Evolutionary conservation across 208 protist genomes (phyloP).

Genomic region (Leishmania gerbilli): DNA sequence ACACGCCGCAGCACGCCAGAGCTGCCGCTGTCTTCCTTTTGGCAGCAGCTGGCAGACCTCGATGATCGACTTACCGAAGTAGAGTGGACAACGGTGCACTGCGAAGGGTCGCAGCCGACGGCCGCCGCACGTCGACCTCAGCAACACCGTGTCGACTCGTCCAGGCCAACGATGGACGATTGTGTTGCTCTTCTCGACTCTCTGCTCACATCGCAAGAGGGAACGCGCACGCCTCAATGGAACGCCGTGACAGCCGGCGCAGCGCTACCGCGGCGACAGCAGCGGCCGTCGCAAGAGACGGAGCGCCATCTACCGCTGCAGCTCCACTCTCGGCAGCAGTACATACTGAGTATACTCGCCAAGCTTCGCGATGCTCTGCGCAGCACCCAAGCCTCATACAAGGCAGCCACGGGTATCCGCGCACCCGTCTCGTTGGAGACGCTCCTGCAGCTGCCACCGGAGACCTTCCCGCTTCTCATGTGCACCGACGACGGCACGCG

Average conservation of each 20-base stretch:
- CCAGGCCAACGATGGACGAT: slow-evolving; percentile 9
- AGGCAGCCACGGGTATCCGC: background rate
- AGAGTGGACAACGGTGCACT: background rate
- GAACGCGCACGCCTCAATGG: background rate
- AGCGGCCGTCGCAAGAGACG: background rate
- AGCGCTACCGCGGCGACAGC: slow-evolving; percentile 5
- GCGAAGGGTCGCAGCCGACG: background rate
- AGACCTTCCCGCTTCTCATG: slow-evolving; percentile 3
- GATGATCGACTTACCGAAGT: background rate
- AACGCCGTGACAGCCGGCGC: background rate
- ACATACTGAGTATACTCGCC: slow-evolving; percentile 7
- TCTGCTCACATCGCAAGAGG: background rate
- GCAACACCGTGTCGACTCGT: background rate
- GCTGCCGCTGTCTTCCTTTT: background rate
- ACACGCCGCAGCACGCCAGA: background rate
- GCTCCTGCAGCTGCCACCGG: slow-evolving; percentile 27
- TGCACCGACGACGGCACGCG: slow-evolving; percentile 1
- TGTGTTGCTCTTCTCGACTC: slow-evolving; percentile 13
- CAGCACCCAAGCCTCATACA: slow-evolving; percentile 18
- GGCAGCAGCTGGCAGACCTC: background rate
- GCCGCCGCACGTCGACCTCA: background rate
- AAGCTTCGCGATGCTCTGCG: slow-evolving; percentile 21
- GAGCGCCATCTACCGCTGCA: background rate
- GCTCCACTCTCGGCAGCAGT: background rate
- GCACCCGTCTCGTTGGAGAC: slow-evolving; percentile 14